Evolutionary conservation across 2,329 filamentous ascomycete genomes (phyloP).

Genomic region (Curvularia sp.): DNA sequence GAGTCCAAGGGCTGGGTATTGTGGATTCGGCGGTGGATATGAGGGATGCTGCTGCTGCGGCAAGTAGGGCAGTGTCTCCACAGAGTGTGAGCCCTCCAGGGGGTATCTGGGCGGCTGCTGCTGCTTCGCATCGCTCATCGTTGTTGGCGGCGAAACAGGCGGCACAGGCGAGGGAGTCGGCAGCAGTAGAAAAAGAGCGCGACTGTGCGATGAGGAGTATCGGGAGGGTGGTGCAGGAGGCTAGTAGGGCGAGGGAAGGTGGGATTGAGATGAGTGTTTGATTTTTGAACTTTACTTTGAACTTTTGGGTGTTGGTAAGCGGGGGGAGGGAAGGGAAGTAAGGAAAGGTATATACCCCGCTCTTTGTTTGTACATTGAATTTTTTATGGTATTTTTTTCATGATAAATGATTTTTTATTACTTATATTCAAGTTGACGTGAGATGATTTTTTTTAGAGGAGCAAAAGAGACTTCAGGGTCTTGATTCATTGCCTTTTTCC

Average conservation of each 20-base stretch:
- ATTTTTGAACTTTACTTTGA: no score
- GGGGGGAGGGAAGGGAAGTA: no score
- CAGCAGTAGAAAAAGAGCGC: background rate
- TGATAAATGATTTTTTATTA: no score
- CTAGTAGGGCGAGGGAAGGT: background rate
- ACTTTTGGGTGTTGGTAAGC: no score
- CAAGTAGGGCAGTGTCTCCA: background rate
- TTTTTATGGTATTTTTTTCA: no score
- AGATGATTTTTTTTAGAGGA: no score
- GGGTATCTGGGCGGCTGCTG: background rate
- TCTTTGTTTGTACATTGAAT: no score
- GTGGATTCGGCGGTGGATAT: constrained; percentile 39
- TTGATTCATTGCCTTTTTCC: no score
- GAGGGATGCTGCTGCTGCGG: background rate
- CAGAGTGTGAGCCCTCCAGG: background rate
- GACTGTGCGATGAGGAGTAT: background rate
- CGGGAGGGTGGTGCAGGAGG: background rate
- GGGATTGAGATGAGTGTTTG: constrained; percentile 1
- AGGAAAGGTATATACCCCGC: no score
- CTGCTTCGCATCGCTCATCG: background rate
- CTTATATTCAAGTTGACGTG: no score
- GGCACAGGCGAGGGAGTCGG: background rate
- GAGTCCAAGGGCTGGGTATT: constrained; percentile 42
- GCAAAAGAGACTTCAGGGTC: no score
- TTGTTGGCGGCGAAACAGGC: background rate